Evolutionary conservation across 2,329 filamentous ascomycete genomes (phyloP), one percentile per base, ranked within the genome.

Genomic region (Xylariales sp.): DNA sequence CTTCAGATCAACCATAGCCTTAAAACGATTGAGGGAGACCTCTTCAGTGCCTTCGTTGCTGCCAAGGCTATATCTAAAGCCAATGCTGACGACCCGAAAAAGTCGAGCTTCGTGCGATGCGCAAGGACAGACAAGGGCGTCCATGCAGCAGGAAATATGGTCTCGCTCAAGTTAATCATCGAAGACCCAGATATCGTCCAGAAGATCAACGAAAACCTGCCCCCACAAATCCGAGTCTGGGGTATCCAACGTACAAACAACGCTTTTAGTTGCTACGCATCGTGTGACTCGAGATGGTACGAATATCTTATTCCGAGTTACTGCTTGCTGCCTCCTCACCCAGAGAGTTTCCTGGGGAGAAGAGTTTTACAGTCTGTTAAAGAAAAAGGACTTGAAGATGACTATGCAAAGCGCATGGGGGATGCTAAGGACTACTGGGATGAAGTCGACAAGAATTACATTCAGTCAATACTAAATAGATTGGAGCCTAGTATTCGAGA

Each of bases 71-170:
- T 99, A 69, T 97, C 94, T 56, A 98, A 98, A 80, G 93, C 93
- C 69, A 99, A 99, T 78, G 96, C 96, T 28, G 90, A 97, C 74
- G 96, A 99, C 78, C 96, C 95, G 3, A 97, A 97, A 80, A 99
- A 99, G 81, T 97, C 94, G 1, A 94, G 93, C 60, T 87, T 99
- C 54, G 93, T 97, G 62, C 91, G 96, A 71, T 99, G 96, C 80
- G 96, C 96, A 3, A 88, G 96, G 71, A 99, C 96, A 0, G 96
- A 99, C 82, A 99, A 98, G 84, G 96, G 96, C 62, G 95, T 98
- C 1, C 95, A 98, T 79, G 95, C 95, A 1, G 95, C 95, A 1
- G 96, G 95, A 60, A 98, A 98, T 77, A 91, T 98, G 76, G 93
- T 98, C 69, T 97, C 93, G 39, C 80, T 98, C 75, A 99, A 99